A percentile compares a stretch with the other conserved stretches of the same genome.
phyloP scores from a whole-genome alignment of 768 basidiomycete species.

The Roridomyces roridus region DNA sequence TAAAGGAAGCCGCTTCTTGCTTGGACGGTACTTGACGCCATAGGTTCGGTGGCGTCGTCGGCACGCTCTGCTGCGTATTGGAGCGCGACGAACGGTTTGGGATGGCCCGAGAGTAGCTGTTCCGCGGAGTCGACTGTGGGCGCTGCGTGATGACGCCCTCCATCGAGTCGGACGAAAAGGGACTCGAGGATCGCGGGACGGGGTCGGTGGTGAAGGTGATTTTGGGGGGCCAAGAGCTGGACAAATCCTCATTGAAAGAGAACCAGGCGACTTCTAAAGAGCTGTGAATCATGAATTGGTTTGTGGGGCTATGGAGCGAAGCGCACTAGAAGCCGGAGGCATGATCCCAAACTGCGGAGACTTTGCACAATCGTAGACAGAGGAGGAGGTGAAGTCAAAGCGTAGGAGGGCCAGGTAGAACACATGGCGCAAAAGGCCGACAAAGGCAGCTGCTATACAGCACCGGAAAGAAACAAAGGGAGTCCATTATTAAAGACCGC shows the following conservation, averaged over 20 bases:
- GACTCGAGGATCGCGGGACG: not conserved
- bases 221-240: slow-evolving; percentile 22
- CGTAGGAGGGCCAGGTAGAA: not conserved
- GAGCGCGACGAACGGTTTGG: slow-evolving; percentile 21
- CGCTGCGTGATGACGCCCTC: slow-evolving; percentile 4
- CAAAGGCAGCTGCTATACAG: not conserved
- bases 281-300: not conserved
- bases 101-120: slow-evolving; percentile 10
- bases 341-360: not conserved
- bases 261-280: slow-evolving; percentile 14
- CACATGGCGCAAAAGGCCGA: not conserved
- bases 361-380: not conserved
- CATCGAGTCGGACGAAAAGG: slow-evolving; percentile 1
- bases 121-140: not conserved
- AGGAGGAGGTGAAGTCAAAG: not conserved
- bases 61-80: slow-evolving; percentile 14
- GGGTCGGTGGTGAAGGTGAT: slow-evolving; percentile 4
- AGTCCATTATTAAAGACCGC: not conserved
- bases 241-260: slow-evolving; percentile 5
- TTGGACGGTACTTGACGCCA: slow-evolving; percentile 15
- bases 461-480: not conserved
- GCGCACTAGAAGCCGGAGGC: slow-evolving; percentile 6
- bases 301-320: not conserved
- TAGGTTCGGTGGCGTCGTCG: slow-evolving; percentile 21
- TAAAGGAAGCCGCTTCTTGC: not conserved